Percentiles rank a stretch among this genome's conserved stretches.
Evolutionary conservation across 345 rosid genomes (phyloP).

Genomic region (Aquilaria yunnanensis): DNA sequence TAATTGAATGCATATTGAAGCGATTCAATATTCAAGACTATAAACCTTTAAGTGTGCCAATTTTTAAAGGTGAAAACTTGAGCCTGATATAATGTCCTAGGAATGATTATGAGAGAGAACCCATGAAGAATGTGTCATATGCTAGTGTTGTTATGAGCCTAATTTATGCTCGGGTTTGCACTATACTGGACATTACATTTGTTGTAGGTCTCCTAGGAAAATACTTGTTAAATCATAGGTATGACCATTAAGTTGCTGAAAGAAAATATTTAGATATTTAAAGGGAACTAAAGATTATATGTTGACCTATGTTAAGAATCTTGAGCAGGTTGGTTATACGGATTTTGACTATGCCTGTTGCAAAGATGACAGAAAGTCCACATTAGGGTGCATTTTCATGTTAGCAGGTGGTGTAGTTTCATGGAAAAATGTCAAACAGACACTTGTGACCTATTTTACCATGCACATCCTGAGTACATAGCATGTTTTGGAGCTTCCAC

Average conservation of each 20-base stretch:
- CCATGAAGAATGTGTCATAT: neutral
- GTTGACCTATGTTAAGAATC: too few species aligned
- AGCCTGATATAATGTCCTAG: neutral
- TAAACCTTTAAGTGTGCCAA: neutral
- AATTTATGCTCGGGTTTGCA: neutral
- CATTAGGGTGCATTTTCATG: too few species aligned
- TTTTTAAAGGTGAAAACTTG: neutral
- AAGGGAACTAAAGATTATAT: too few species aligned
- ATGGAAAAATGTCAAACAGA: too few species aligned
- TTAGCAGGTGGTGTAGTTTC: too few species aligned
- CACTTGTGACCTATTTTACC: too few species aligned
- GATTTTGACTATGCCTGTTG: too few species aligned
- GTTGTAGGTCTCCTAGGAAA: neutral
- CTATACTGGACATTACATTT: neutral
- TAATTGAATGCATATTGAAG: neutral
- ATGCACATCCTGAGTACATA: too few species aligned
- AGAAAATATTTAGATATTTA: neutral
- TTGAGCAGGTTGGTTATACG: too few species aligned
- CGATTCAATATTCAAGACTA: neutral
- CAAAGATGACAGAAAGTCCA: too few species aligned
- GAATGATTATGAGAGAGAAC: neutral
- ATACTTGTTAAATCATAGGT: neutral
- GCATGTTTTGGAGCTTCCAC: too few species aligned
- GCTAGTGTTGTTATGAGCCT: neutral
- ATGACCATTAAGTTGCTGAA: neutral